Base-by-base conservation (phyloP, 116 monocot species). In the Posidonia oceanica region DNA sequence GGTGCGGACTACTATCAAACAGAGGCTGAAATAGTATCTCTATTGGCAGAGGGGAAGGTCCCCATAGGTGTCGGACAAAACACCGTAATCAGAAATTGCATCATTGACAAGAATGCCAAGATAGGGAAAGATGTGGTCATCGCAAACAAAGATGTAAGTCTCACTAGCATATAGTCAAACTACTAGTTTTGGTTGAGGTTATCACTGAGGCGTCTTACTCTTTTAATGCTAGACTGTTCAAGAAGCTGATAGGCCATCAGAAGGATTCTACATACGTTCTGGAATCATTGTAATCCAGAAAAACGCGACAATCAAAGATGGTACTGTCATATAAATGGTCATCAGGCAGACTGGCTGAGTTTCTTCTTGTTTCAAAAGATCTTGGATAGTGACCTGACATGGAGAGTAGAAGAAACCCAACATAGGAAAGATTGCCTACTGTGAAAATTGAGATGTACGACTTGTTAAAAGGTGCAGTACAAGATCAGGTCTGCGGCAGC, bases 41-140 rank as follows among this genome's bases (percentile, higher is more conserved):
- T 86, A 59, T 74, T 78, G 52, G 78, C 87, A 13, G 77, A 84
- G 51, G 84, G 83, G 10, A 88, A 86, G 75, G 90, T 94, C 60
- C 90, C 94, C 4, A 85, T 94, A 57, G 90, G 94, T 52, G 77
- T 90, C 21, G 94, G 94, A 54, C 60, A 83, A 64, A 90, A 94
- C 59, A 87, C 94, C 3, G 80, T 79, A 75, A 87, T 94, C 72
- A 88, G 90, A 73, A 90, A 88, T 36, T 94, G 94, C 79, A 88
- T 94, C 75, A 94, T 94, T 29, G 94, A 94, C 79, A 90, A 85
- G 84, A 90, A 90, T 57, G 79, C 90, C 7, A 94, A 80, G 80
- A 86, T 94, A 0, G 90, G 90, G 14, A 84, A 76, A 84, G 73
- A 94, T 72, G 90, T 94, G 63, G 54, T 88, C 7, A 90, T 94